Evolutionary conservation across 2,329 filamentous ascomycete genomes (phyloP), one percentile per base, ranked within the genome.

Genomic region (Akanthomyces uredinophilus): DNA sequence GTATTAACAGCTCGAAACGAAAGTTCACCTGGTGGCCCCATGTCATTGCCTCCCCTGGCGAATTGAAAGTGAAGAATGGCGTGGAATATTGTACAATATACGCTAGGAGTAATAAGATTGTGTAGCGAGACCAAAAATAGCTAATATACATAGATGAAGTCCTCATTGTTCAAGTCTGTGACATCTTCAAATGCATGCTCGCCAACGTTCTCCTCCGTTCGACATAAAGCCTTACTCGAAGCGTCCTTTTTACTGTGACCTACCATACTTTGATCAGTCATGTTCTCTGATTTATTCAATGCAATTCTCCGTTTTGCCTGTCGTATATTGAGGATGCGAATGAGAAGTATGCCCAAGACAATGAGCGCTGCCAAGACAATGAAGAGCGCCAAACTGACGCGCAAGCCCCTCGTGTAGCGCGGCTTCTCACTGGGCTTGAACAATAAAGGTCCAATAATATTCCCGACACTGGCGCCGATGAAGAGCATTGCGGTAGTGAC

Each of bases 11-110:
- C 90, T 47, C 83, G 90, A 67, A 76, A 84, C 43, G 78, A 83
- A 51, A 82, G 89, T 70, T 93, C 90, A 24, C 91, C 91, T 1
- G 91, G 91, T 64, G 91, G 91, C 1, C 81, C 88, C 4, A 77
- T 91, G 18, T 77, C 83, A 3, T 85, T 88, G 76, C 85, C 85
- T 35, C 65, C 58, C 16, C 11, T 24, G 6, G 22, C 51, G 18
- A 32, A 14, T 22, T 64, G 47, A 22, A 43, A 14, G 22, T 60
- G 50, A 37, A 59, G 44, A 11, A 5, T 11, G 29, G 14, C 16
- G 29, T 32, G 51, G 11, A n/a, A 29, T 5, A 7, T 37, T 32
- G 7, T 13, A 6, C 13, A 39, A 39, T 18, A 24, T 20, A 27
- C 32, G 20, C 32, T 49, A 35, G 10, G 4, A 39, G 3, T 57